Conservation (phyloP, 441 rosid species). For the Viola pubescens region DNA sequence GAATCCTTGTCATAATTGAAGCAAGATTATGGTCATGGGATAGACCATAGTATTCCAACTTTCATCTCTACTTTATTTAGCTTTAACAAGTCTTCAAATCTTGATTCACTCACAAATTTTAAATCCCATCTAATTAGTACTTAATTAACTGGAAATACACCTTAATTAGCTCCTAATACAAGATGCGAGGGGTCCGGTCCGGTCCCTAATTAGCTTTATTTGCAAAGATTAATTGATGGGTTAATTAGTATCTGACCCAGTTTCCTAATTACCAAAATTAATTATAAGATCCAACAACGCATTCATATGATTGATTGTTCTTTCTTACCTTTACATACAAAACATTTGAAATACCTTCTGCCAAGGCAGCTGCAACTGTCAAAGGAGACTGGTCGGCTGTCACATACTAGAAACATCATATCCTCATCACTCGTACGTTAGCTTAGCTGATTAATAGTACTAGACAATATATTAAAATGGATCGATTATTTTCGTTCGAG, state of each 20-base stretch:
- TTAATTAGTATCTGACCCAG: conserved; percentile 3
- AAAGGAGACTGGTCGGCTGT: background rate
- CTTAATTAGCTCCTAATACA: conserved; percentile 7
- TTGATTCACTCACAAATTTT: background rate
- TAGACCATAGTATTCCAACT: conserved; percentile 1
- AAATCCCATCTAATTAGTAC: conserved; percentile 8
- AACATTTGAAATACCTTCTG: background rate
- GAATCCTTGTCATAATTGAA: too few species aligned
- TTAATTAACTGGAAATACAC: conserved; percentile 13
- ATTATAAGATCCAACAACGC: background rate
- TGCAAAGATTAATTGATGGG: conserved; percentile 4
- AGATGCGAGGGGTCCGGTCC: conserved; percentile 20
- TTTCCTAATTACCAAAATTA: background rate
- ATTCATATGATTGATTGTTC: conserved; percentile 17
- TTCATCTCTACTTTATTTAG: background rate
- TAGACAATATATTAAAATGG: background rate
- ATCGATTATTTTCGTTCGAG: background rate
- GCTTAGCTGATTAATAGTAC: background rate
- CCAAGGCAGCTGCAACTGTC: conserved; percentile 4
- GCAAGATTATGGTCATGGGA: background rate
- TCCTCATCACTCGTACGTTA: conserved; percentile 18
- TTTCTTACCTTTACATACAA: conserved; percentile 13
- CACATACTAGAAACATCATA: conserved; percentile 15
- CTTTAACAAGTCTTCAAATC: background rate
- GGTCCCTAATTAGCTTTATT: background rate